Conservation (phyloP, 2,329 filamentous ascomycete genomes). For the Coniochaeta hoffmannii region DNA sequence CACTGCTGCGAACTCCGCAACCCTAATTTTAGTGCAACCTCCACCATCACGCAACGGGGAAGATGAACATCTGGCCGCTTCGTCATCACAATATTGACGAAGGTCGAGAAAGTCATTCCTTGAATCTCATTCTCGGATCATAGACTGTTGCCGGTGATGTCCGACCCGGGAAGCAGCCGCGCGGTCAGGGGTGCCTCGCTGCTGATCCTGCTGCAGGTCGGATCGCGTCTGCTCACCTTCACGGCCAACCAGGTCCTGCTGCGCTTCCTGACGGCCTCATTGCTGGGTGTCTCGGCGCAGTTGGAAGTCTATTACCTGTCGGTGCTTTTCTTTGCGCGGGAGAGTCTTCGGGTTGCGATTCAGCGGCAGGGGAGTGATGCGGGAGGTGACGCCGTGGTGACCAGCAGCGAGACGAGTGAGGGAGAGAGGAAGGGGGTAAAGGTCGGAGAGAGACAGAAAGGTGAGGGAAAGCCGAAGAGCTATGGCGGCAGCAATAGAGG, state of each 20-base stretch:
- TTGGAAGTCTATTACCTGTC: constrained; percentile 90
- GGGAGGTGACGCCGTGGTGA: constrained; percentile 7
- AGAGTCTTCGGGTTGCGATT: constrained; percentile 84
- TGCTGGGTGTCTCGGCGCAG: constrained; percentile 81
- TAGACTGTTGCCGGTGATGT: not conserved
- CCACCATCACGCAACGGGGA: too few species aligned
- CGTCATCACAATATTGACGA: too few species aligned
- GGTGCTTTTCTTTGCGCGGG: constrained; percentile 88
- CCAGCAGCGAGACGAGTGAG: constrained; percentile 6
- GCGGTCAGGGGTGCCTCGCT: constrained; percentile 68
- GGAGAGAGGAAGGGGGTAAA: constrained; percentile 18
- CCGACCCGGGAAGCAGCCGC: constrained; percentile 6
- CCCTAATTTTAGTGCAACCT: too few species aligned
- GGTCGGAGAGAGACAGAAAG: too few species aligned
- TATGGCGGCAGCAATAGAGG: too few species aligned
- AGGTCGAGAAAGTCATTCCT: too few species aligned
- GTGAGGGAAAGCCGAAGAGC: too few species aligned
- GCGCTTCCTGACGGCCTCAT: constrained; percentile 75
- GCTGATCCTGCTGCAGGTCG: constrained; percentile 80
- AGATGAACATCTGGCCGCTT: too few species aligned
- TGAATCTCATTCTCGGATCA: not conserved
- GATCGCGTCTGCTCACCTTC: constrained; percentile 84
- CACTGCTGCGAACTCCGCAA: too few species aligned
- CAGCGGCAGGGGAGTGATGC: constrained; percentile 61
- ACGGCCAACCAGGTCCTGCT: constrained; percentile 85